Base-by-base conservation (phyloP, 768 basidiomycete genomes). In the Glaciozyma antarctica region DNA sequence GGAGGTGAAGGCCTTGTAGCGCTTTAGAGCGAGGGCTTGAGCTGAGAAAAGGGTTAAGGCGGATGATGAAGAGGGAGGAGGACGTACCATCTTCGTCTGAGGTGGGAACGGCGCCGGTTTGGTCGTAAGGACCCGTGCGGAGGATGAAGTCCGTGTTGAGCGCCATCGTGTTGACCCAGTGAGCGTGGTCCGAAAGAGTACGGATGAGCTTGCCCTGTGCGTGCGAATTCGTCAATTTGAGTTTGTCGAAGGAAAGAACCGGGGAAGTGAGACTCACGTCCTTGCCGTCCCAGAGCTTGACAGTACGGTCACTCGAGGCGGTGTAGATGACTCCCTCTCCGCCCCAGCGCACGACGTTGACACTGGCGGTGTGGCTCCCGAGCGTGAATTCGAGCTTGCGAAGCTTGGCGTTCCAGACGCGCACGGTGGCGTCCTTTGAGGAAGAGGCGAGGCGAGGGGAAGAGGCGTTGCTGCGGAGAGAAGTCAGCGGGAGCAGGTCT, bases 151-250 rank as follows among this genome's bases (percentile, higher is more conserved):
- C 94, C 15, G 93, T 93, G 76, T 92, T 94, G 61, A 97, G 81
- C 5, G 95, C 86, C 52, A 99, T 83, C 0, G 93, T 98, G 24
- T 93, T 99, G 12, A 99, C 95, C 94, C 93, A 98, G 74, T 99
- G 95, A 0, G 92, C 95, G 72, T 99, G 94, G 67, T 97, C 92
- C 76, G 89, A 91, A 32, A 98, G 79, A 0, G 86, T 85, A 72
- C 93, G 82, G 45, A 97, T 79, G 32, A 85, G 83, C 76, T 84
- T 87, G 1, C 93, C 94, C 87, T 93, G 71, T n/a, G 22, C 38
- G 16, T 41, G n/a, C 64, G 34, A 53, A 24, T 16, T 63, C 21
- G 55, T 63, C 49, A 44, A 53, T 30, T 24, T 13, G 24, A 30
- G 45, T 17, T 22, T 9, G 21, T 5, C 30, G 10, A 1, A 43